A percentile compares a stretch with the other conserved stretches of the same genome.
phyloP scores from a whole-genome alignment of 116 monocot genomes.

The Zostera marina region DNA sequence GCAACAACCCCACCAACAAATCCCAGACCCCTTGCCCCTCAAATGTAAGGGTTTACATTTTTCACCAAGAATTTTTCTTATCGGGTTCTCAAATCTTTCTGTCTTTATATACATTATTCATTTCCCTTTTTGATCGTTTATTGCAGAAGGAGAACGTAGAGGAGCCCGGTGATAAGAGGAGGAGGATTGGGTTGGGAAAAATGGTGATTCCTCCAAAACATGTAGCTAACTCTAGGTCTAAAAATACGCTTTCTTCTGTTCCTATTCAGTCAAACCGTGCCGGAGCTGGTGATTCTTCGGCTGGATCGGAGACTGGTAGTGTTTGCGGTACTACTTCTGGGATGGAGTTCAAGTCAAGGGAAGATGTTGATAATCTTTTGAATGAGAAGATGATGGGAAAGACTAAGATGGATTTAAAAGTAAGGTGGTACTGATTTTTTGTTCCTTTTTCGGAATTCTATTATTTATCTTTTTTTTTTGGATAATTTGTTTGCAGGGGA shows the following conservation, averaged over 20 bases:
- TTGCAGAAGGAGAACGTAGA: conserved; percentile 46
- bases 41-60: conserved; percentile 14
- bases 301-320: conserved; percentile 16
- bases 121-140: background rate
- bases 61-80: background rate
- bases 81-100: background rate
- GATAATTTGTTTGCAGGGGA: conserved; percentile 31
- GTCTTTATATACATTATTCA: background rate
- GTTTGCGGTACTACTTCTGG: conserved; percentile 5
- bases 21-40: background rate
- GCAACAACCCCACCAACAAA: background rate
- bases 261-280: conserved; percentile 7
- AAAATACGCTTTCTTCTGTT: conserved; percentile 11
- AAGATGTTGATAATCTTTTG: conserved; percentile 57
- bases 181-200: conserved; percentile 26
- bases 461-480: conserved; percentile 1
- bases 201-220: conserved; percentile 11
- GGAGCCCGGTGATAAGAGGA: conserved; percentile 44
- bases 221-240: background rate
- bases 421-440: background rate
- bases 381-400: conserved; percentile 70
- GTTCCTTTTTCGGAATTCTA: background rate
- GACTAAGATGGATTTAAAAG: conserved; percentile 59
- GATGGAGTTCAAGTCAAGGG: conserved; percentile 48
- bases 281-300: background rate